Evolutionary conservation across 2,329 filamentous ascomycete species (phyloP), one percentile per base, ranked within the genome.

Genomic region (Laburnicola sp.): DNA sequence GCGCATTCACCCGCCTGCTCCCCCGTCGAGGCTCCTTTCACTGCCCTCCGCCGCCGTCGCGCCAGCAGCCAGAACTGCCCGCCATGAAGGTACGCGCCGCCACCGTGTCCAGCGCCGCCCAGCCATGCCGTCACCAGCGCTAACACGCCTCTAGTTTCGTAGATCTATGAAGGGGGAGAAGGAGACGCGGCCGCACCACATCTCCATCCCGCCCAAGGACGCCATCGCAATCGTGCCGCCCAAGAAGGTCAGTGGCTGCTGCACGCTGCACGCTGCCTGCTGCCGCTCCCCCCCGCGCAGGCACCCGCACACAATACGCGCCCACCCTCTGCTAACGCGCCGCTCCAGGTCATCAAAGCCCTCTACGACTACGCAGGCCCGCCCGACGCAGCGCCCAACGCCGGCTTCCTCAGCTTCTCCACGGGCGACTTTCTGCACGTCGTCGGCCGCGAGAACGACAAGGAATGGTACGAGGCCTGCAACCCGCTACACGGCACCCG

Each of bases 381-480:
- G 67, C 84, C 85, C 54, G 77, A 78, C 45, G 74, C 77, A 53
- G 76, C 77, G 46, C 87, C 93, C 71, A 87, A 58, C 51, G 70
- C 74, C 40, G 66, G 63, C 57, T 78, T 96, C 77, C 81, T 99
- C 65, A 87, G 88, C 71, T 99, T 99, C 76, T 91, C 87, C 60
- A 89, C 91, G 71, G 94, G 94, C 68, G 94, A 99, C 74, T 99
- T 97, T 75, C 94, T 99, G 73, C 93, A 97, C 78, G 94, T 99
- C 59, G 93, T 97, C 73, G 91, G 89, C 66, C 88, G 93, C 73
- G 94, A 97, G 77, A 87, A 97, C 79, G 93, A 97, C 72, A 78
- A 80, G 35, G 91, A 97, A 71, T 99, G 94, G 93, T 99, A 97
- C 81, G 94, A 97, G 76, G 94, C 93, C 49, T 97, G 91, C 80